Base-by-base conservation (phyloP, 2,329 filamentous ascomycete species). In the Polychaeton citri region DNA sequence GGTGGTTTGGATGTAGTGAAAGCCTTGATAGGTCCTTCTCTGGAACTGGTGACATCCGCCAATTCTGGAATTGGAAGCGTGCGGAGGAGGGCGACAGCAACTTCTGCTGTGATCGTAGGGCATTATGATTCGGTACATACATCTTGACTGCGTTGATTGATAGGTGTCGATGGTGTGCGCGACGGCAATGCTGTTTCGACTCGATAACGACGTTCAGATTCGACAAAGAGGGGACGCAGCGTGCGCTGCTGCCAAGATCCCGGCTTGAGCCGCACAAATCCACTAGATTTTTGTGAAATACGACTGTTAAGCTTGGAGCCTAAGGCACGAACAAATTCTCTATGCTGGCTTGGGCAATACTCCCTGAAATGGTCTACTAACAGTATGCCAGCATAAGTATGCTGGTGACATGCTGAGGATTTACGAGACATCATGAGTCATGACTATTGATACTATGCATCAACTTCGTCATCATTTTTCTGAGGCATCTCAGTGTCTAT, bases 131-230 rank as follows among this genome's bases (percentile, higher is more conserved):
- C 24, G 24, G 32, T 30, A 51, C 48, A 48, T 48, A 51, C 48
- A 51, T 51, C 48, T 45, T 51, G 40, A 37, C 45, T 41, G 43
- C 40, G 40, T 39, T 47, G 41, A 44, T 40, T 43, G 45, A 41
- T 51, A 46, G 42, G 36, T 39, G 45, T 35, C 39, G 44, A 43
- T 45, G 40, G 37, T 42, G 39, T 38, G 30, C 40, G 30, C 21
- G 35, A 19, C 30, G 20, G 19, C 26, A 28, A 21, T 32, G 24
- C 24, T 28, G 24, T 10, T 28, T 28, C 24, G 24, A 12, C 15
- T 28, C 15, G 24, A 28, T 28, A 28, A 28, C 24, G 24, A 28
- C 24, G 24, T 28, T 28, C 24, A 28, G 24, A 28, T 28, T 28
- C 24, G 24, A 28, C 24, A 28, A 28, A 28, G 24, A 28, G 24